Evolutionary conservation across 768 basidiomycete species (phyloP), one percentile per base, ranked within the genome.

Genomic region (Phanerochaete carnosa): DNA sequence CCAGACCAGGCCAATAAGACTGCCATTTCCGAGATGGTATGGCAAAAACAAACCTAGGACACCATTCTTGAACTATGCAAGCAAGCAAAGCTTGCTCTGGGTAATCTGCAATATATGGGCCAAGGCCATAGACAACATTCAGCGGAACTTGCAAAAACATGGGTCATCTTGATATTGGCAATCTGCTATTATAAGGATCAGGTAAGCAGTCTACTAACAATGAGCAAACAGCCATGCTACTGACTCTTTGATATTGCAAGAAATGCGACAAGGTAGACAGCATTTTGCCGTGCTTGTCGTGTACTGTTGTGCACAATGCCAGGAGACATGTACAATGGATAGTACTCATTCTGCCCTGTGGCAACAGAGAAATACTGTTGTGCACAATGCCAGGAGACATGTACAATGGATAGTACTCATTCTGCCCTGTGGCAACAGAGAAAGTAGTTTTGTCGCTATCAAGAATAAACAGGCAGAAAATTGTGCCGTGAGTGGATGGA

Each of bases 41-140:
- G 19, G 5, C 9, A 22, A 28, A 3, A 22, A 56, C 54, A 37
- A 45, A 67, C 62, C 25, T 33, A 8, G 64, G 52, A 49, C 63
- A 69, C 65, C 64, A 64, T 3, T 57, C 59, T 50, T 60, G 62
- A 9, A 63, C 64, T 12, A 64, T 54, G 37, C 57, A 64, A 4
- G 61, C 58, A 33, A 65, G 25, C 9, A 67, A 57, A 0, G 32
- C 65, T 50, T 68, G 67, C 45, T 68, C 67, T 1, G 65, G 67
- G 45, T 68, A 68, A 45, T 68, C 67, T 1, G 67, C 63, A 12
- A 66, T 66, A 45, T 66, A 64, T 13, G 65, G 67, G 1, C 63
- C 67, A 28, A 68, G 32, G 8, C 65, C 65, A 43, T 64, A 65
- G 23, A 67, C 54, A 9, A 63, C 61, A 62, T 57, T 13, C 64